Conservation (phyloP, 106 monocot species). For the Acorus gramineus region DNA sequence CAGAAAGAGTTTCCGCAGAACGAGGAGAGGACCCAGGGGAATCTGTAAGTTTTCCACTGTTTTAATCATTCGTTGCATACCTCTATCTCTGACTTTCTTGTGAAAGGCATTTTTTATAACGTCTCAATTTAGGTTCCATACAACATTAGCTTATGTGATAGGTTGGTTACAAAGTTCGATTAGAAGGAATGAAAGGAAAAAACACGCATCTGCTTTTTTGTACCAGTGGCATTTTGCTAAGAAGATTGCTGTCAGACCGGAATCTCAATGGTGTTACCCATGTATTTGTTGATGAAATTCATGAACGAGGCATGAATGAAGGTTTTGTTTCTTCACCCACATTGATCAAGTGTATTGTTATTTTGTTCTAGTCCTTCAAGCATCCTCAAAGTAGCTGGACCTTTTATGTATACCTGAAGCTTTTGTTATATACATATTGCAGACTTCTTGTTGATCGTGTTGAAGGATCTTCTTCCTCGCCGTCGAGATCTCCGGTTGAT, state of each 20-base stretch:
- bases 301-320: constrained; percentile 99
- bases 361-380: not conserved
- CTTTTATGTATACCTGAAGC: too few relatives aligned
- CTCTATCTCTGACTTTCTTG: constrained; percentile 8
- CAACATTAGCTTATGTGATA: constrained; percentile 49
- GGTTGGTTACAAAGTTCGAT: constrained; percentile 99
- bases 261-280: constrained; percentile 92
- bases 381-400: too few relatives aligned
- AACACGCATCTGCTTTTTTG: constrained; percentile 99
- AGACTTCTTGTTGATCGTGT: constrained; percentile 95
- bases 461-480: constrained; percentile 87
- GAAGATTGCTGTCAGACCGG: constrained; percentile 84
- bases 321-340: constrained; percentile 32
- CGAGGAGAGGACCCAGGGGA: constrained; percentile 95
- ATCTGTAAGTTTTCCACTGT: constrained; percentile 36
- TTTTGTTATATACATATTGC: not conserved
- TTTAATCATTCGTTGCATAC: not conserved
- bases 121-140: constrained; percentile 29
- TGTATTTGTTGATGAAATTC: constrained; percentile 99
- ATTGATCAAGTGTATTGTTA: constrained; percentile 2
- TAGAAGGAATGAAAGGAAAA: constrained; percentile 98
- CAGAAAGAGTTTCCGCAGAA: constrained; percentile 94
- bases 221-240: constrained; percentile 98
- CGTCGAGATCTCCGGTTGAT: constrained; percentile 88
- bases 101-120: constrained; percentile 6